A percentile compares a stretch with the other conserved stretches of the same genome.
Evolutionary conservation across 164 flowering plant genomes (phyloP).

Genomic region (Liquidambar formosana): DNA sequence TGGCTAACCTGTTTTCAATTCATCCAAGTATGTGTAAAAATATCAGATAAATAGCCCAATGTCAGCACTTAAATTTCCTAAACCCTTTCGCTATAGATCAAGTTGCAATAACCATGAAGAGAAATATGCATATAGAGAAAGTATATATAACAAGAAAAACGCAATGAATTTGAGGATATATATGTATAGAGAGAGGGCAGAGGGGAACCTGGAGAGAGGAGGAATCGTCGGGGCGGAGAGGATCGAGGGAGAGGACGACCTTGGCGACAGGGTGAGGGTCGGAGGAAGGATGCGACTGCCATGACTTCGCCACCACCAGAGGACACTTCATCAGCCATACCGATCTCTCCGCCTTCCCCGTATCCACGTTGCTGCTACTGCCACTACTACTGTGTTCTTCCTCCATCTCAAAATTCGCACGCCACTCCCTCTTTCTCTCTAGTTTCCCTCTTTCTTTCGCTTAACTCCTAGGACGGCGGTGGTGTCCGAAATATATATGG

Average conservation of each 20-base stretch:
- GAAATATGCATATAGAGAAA: background rate
- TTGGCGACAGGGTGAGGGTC: slow-evolving; percentile 50
- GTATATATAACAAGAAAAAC: background rate
- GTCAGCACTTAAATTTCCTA: no score
- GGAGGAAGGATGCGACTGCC: slow-evolving; percentile 39
- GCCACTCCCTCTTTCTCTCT: slow-evolving; percentile 13
- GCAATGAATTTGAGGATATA: no score
- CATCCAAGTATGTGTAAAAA: no score
- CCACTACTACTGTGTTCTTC: slow-evolving; percentile 26
- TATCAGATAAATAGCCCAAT: no score
- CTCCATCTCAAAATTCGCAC: slow-evolving; percentile 35
- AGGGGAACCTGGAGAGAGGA: slow-evolving; percentile 45
- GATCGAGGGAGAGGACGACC: slow-evolving; percentile 63
- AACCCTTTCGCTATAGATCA: no score
- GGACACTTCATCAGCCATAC: slow-evolving; percentile 87
- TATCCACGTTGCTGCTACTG: slow-evolving; percentile 32
- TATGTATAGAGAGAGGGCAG: background rate
- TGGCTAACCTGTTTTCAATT: no score
- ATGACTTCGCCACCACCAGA: slow-evolving; percentile 44
- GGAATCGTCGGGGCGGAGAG: slow-evolving; percentile 51
- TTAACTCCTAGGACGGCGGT: no score
- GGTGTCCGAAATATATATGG: no score
- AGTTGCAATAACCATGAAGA: no score
- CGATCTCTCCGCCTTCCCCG: slow-evolving; percentile 52
- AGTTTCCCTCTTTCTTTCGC: background rate